Conservation (phyloP, 768 basidiomycete species). For the Melanogaster broomeanus region DNA sequence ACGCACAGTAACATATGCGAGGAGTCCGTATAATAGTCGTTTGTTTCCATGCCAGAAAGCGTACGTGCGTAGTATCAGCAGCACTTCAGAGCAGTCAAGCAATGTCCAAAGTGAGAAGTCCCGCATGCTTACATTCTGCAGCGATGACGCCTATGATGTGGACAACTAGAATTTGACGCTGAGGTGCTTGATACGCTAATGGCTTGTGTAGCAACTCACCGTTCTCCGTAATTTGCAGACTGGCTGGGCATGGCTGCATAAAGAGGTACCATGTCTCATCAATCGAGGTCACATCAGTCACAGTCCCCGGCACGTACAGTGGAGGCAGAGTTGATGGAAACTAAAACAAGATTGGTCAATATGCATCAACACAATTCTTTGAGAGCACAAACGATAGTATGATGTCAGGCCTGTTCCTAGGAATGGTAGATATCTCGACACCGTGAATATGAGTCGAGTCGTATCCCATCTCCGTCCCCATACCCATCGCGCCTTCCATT, state of each 20-base stretch:
- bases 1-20: slow-evolving; percentile 9
- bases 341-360: not conserved
- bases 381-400: slow-evolving; percentile 12
- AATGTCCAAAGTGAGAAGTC: not conserved
- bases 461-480: slow-evolving; percentile 17
- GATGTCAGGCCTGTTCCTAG: slow-evolving; percentile 7
- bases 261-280: no score
- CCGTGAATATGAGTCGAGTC: slow-evolving; percentile 13
- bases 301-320: slow-evolving; percentile 4
- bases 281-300: not conserved
- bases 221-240: slow-evolving; percentile 1
- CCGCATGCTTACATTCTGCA: slow-evolving; percentile 2
- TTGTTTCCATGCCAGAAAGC: slow-evolving; percentile 20
- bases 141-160: slow-evolving; percentile 8
- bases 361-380: no score
- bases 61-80: slow-evolving; percentile 20
- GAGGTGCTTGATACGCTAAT: not conserved
- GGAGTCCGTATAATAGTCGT: slow-evolving; percentile 11
- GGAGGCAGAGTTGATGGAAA: slow-evolving; percentile 1
- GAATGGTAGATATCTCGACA: slow-evolving; percentile 24
- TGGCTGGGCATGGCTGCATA: slow-evolving; percentile 3
- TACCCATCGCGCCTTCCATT: slow-evolving; percentile 15
- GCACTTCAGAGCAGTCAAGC: slow-evolving; percentile 5
- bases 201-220: slow-evolving; percentile 4
- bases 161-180: not conserved